phyloP scores from a whole-genome alignment of 2,329 filamentous ascomycete genomes.

The Penicillium griseofulvum region DNA sequence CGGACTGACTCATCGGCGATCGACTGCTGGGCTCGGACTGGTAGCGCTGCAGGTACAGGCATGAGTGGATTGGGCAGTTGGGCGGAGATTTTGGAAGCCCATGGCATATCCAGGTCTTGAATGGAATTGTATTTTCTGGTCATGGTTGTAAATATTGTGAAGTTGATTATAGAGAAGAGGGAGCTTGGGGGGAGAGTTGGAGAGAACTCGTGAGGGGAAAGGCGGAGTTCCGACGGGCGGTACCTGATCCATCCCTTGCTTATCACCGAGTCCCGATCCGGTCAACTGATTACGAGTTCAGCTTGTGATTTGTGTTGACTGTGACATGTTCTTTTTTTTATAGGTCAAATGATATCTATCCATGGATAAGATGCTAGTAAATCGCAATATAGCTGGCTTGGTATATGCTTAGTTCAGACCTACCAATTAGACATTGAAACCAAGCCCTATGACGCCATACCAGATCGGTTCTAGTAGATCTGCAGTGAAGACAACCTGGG shows the following conservation, averaged over 20 bases:
- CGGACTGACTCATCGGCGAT: slow-evolving; percentile 23
- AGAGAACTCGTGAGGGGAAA: slow-evolving; percentile 19
- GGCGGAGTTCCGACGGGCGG: slow-evolving; percentile 16
- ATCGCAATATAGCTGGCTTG: not conserved
- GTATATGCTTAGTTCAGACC: not conserved
- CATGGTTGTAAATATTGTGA: slow-evolving; percentile 23
- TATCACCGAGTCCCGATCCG: slow-evolving; percentile 12
- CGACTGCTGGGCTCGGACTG: slow-evolving; percentile 17
- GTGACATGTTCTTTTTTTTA: not conserved
- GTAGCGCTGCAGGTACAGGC: slow-evolving; percentile 14
- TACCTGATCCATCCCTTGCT: slow-evolving; percentile 12
- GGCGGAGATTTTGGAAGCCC: slow-evolving; percentile 30
- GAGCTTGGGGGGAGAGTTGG: slow-evolving; percentile 12
- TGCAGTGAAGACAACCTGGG: not conserved
- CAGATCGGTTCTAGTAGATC: not conserved
- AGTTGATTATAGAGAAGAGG: not conserved
- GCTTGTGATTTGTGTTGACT: not conserved
- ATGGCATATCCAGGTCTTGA: slow-evolving; percentile 28
- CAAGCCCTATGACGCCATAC: not conserved
- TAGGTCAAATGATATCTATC: not conserved
- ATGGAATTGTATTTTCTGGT: slow-evolving; percentile 30
- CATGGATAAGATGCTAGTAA: not conserved
- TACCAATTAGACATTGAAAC: not conserved
- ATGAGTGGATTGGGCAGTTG: slow-evolving; percentile 25
- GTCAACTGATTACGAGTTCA: slow-evolving; percentile 9